These are phyloP conservation scores for Hyaloscypha variabilis DNA, from an alignment of 495 filamentous ascomycete genomes.

Conservation along the genomic window DNA sequence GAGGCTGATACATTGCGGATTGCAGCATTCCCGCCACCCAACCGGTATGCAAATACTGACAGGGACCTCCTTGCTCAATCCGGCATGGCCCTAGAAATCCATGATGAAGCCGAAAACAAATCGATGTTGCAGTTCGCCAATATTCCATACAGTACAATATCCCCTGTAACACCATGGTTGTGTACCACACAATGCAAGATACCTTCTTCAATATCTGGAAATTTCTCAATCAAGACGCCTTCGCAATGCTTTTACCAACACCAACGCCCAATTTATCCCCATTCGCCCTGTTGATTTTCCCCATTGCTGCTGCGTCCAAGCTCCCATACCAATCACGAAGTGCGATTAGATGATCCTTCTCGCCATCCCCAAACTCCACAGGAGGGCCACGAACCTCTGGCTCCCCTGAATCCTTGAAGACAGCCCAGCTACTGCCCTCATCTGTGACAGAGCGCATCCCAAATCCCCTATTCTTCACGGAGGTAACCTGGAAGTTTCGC, in stretches of 20 bases:
- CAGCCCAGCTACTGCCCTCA: constrained; percentile 62
- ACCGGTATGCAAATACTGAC: not conserved
- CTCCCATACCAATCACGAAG: constrained; percentile 56
- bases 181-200: constrained; percentile 3
- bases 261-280: constrained; percentile 24
- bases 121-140: not conserved
- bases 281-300: constrained; percentile 35
- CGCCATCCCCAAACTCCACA: constrained; percentile 64
- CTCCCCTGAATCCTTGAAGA: constrained; percentile 47
- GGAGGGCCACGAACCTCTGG: constrained; percentile 61
- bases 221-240: constrained; percentile 5
- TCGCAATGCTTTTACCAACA: constrained; percentile 16
- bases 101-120: not conserved
- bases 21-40: not conserved
- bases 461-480: constrained; percentile 49
- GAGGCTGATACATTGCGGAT: not conserved
- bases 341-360: constrained; percentile 55
- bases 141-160: not conserved
- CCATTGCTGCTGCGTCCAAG: constrained; percentile 35
- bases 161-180: not conserved
- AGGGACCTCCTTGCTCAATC: not conserved
- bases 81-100: not conserved
- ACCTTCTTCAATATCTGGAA: not conserved
- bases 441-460: constrained; percentile 45
- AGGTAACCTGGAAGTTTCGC: constrained; percentile 69